phyloP scores from a whole-genome alignment of 228 moss, liverwort and hornwort genomes.

The Sphagnum fallax region DNA sequence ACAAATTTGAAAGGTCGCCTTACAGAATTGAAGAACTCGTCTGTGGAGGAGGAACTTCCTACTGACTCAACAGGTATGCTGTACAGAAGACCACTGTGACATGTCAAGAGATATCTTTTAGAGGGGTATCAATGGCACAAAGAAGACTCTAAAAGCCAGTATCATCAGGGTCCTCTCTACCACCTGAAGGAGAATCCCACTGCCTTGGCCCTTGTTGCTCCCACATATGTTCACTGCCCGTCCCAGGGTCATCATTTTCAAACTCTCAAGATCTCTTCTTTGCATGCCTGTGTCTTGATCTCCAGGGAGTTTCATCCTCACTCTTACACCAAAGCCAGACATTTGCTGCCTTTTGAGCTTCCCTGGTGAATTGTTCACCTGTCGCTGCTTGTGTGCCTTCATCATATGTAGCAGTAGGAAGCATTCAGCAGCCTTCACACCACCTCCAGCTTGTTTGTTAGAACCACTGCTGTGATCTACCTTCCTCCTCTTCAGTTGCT shows the following conservation, averaged over 20 bases:
- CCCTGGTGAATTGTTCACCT: slow-evolving; percentile 6
- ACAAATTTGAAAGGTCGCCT: too few relatives aligned
- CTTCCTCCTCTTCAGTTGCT: slow-evolving; percentile 80
- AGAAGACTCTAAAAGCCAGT: slow-evolving; percentile 20
- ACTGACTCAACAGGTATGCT: too few relatives aligned
- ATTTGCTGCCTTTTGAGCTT: slow-evolving; percentile 57
- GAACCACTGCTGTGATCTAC: slow-evolving; percentile 39
- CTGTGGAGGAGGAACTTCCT: too few relatives aligned
- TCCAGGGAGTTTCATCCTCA: slow-evolving; percentile 94
- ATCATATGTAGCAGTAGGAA: slow-evolving; percentile 33
- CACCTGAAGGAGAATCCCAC: slow-evolving; percentile 27
- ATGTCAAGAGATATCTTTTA: too few relatives aligned
- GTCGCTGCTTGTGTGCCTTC: slow-evolving; percentile 64
- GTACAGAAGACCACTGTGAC: too few relatives aligned
- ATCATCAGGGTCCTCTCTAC: slow-evolving; percentile 40
- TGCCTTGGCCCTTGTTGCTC: slow-evolving; percentile 29
- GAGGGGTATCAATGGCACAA: too few relatives aligned
- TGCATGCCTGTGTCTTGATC: slow-evolving; percentile 90
- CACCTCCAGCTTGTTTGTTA: slow-evolving; percentile 4
- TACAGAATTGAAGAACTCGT: too few relatives aligned
- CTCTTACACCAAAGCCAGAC: slow-evolving; percentile 78
- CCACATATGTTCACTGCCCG: slow-evolving; percentile 21
- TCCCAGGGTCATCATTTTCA: slow-evolving; percentile 47
- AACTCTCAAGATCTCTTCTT: slow-evolving; percentile 83
- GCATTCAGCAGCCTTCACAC: slow-evolving; percentile 47